Percentiles rank a stretch among this genome's conserved stretches.
phyloP scores from a whole-genome alignment of 768 basidiomycete species.

The Lactarius akahatsu region DNA sequence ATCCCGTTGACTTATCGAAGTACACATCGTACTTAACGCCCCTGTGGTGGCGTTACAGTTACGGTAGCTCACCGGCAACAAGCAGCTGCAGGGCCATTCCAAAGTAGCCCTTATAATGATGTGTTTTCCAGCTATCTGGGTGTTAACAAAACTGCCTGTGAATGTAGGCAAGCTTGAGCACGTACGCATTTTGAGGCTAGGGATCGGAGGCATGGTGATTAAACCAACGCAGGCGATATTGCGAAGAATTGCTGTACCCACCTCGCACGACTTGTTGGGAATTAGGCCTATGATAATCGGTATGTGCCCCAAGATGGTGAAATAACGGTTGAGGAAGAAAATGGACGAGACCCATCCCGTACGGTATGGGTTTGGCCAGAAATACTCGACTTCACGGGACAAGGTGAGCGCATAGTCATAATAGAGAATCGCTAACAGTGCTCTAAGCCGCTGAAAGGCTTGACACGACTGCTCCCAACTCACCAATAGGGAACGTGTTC shows the following conservation, averaged over 20 bases:
- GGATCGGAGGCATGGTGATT: neutral
- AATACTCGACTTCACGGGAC: constrained; percentile 26
- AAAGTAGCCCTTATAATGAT: neutral
- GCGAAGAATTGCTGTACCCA: neutral
- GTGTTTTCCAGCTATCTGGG: neutral
- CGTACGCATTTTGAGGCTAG: neutral
- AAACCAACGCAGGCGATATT: neutral
- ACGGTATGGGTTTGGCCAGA: constrained; percentile 19
- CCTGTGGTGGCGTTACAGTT: no score
- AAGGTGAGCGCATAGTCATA: constrained; percentile 31
- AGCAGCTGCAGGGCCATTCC: neutral
- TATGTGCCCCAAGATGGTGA: constrained; percentile 25
- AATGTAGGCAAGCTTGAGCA: neutral
- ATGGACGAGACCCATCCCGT: constrained; percentile 12
- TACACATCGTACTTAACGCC: no score
- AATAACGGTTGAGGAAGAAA: constrained; percentile 30
- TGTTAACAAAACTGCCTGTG: neutral
- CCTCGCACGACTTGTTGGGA: neutral
- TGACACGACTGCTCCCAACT: neutral
- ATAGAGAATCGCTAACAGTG: constrained; percentile 25
- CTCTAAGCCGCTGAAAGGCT: neutral
- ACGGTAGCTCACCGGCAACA: constrained; percentile 3
- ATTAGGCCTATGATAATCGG: constrained; percentile 12
- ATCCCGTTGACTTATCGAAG: no score
- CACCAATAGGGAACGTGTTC: constrained; percentile 1